Base-by-base conservation (phyloP, 192 early-diverging fungal species). In the Diversispora eburnea region DNA sequence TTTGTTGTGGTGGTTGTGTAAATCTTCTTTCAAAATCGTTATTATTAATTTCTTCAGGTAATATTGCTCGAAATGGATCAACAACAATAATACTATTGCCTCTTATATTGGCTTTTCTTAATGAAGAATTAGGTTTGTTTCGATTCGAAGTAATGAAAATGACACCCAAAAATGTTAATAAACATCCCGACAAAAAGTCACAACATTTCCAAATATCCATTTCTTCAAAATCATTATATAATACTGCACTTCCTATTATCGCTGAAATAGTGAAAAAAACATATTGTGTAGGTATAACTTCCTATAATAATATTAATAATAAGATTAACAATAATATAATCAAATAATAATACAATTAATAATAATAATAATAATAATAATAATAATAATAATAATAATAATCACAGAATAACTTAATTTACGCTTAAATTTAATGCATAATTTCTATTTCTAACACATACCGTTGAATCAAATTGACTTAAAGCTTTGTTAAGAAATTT, bases 231-330 rank as follows among this genome's bases (percentile, higher is more conserved):
- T 89, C 88, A 67, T 84, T 84, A 71, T 90, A 88, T n/a, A 88
- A 75, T 10, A 89, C 78, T 7, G 88, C 86, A 57, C 85, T 87
- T 39, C 91, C 91, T 54, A 89, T 80, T 43, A 92, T 92, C 13
- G 87, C 86, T 10, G 84, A 88, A 12, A 88, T 78, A 0, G 91
- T 92, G 68, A 92, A 92, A 4, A 90, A 77, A 12, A 92, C 91
- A 79, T 90, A 92, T 74, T 92, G 90, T 8, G 89, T 92, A 3
- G 91, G 91, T 63, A 92, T 91, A 2, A 92, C 91, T 77, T 88
- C 77, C 80, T 80, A 60, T 25, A 63, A 62, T 9, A 73, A n/a
- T n/a, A 48, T 9, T 3, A 19, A 55, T 43, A 22, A 15, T 9
- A 22, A 47, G 47, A 39, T n/a, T n/a, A 43, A 39, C 8, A 70